Conservation (phyloP, 208 protist genomes). For the Leishmania tropica region DNA sequence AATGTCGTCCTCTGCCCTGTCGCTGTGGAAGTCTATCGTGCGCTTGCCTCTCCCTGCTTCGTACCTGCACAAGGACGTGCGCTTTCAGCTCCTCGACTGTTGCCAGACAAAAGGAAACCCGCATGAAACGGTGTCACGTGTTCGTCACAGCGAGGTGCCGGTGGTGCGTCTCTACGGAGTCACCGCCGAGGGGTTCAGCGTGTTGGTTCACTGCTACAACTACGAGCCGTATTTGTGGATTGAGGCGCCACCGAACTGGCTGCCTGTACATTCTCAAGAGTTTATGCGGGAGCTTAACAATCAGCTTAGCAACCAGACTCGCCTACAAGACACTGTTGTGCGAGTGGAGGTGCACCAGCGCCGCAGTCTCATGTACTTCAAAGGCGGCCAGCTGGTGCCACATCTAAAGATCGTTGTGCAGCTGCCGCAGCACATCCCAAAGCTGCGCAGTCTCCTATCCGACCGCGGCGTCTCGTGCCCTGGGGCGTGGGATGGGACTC, state of each 20-base stretch:
- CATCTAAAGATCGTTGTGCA: slow-evolving; percentile 90
- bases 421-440: slow-evolving; percentile 92
- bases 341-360: slow-evolving; percentile 80
- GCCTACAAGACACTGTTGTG: slow-evolving; percentile 68
- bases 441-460: slow-evolving; percentile 78
- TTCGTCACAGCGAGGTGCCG: slow-evolving; percentile 79
- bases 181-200: slow-evolving; percentile 90
- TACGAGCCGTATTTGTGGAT: slow-evolving; percentile 97
- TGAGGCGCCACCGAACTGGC: slow-evolving; percentile 79
- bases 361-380: slow-evolving; percentile 84
- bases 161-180: slow-evolving; percentile 95
- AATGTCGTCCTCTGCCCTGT: slow-evolving; percentile 23
- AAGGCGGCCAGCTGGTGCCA: slow-evolving; percentile 41
- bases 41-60: slow-evolving; percentile 30
- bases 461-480: slow-evolving; percentile 74
- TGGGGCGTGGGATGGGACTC: slow-evolving; percentile 72
- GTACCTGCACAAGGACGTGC: slow-evolving; percentile 66
- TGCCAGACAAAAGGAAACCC: slow-evolving; percentile 81
- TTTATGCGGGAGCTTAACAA: slow-evolving; percentile 81
- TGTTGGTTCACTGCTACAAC: slow-evolving; percentile 94
- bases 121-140: slow-evolving; percentile 63
- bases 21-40: slow-evolving; percentile 39
- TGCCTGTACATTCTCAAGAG: slow-evolving; percentile 70
- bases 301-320: slow-evolving; percentile 63
- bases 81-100: slow-evolving; percentile 89